Base-by-base conservation (phyloP, 2,329 filamentous ascomycete species). In the Pseudocercospora vitis region DNA sequence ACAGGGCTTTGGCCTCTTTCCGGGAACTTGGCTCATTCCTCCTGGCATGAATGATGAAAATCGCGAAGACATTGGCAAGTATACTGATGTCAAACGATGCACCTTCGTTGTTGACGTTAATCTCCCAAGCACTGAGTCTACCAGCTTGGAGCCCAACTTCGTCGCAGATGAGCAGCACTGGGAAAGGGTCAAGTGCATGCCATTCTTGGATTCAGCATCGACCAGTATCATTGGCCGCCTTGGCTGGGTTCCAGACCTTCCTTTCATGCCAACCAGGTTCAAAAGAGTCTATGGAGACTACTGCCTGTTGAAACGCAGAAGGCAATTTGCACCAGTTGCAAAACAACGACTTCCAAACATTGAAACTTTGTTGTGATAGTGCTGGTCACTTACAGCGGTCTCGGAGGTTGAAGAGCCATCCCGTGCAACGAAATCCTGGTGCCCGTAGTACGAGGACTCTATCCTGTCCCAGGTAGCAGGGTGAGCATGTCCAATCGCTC, bases 11-110 rank as follows among this genome's bases (percentile, higher is more conserved):
- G 88, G 85, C 2, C 78, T 89, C 58, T 89, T 88, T 72, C 82
- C 88, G 37, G 91, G 91, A n/a, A 89, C 91, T 1, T 95, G 90
- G 83, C 75, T 89, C 52, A 81, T 87, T 1, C 88, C 94, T 0
- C 75, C 78, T 45, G 92, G 92, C 2, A 89, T 99, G 84, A 99
- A 99, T 68, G 90, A 95, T 69, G 82, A 84, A 58, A 99, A 99
- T 65, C 77, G 85, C 60, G 91, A 96, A 71, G 94, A 99, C 68
- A 70, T 81, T 57, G 81, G 83, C 55, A 99, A 97, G 82, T 95
- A 97, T 81, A 78, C 84, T 29, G 84, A 92, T 56, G 74, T 95
- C 37, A 77, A 79, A 23, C 78, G 83, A 50, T 99, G 94, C 71
- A 78, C 83, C 7, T 96, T 95, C 71, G 69, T 99, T 3, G 86